Evolutionary conservation across 2,329 filamentous ascomycete genomes (phyloP).

Genomic region (Aureobasidium sp.): DNA sequence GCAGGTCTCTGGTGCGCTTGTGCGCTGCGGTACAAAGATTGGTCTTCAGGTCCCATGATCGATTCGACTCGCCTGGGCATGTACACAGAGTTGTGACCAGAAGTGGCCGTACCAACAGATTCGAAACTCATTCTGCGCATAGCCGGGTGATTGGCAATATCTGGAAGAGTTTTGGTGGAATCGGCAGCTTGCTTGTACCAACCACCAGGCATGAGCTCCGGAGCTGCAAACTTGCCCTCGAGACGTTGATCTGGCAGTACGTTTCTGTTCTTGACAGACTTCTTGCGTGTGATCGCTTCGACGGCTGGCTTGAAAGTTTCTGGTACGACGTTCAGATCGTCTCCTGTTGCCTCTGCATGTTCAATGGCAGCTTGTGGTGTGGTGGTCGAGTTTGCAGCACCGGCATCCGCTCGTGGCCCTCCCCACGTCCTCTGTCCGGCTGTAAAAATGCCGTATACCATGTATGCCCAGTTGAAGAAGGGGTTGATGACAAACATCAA

Average conservation of each 20-base stretch:
- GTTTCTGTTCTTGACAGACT: constrained; percentile 46
- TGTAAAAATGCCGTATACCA: constrained; percentile 94
- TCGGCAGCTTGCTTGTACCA: constrained; percentile 64
- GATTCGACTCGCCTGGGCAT: constrained; percentile 64
- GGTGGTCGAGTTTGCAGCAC: constrained; percentile 65
- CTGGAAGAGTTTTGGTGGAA: constrained; percentile 4
- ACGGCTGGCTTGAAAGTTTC: constrained; percentile 65
- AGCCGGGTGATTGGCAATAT: constrained; percentile 15
- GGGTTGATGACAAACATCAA: constrained; percentile 94
- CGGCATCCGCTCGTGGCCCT: constrained; percentile 83
- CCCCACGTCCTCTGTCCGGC: constrained; percentile 94
- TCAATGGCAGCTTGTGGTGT: constrained; percentile 80
- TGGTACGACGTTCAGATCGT: constrained; percentile 83
- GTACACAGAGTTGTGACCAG: constrained; percentile 54
- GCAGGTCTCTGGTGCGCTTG: constrained; percentile 45
- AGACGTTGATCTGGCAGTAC: constrained; percentile 68
- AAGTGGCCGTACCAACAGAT: constrained; percentile 56
- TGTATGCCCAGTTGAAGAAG: constrained; percentile 97
- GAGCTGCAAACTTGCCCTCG: constrained; percentile 71
- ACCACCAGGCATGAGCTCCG: constrained; percentile 59
- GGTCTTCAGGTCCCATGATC: constrained; percentile 69
- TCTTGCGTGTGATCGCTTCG: constrained; percentile 41
- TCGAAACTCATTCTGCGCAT: constrained; percentile 25
- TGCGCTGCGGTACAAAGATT: constrained; percentile 63
- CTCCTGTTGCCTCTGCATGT: constrained; percentile 67